Percentiles rank a stretch among this genome's conserved stretches.
Evolutionary conservation across 495 filamentous ascomycete species (phyloP).

Genomic region (Hyaloscypha variabilis): DNA sequence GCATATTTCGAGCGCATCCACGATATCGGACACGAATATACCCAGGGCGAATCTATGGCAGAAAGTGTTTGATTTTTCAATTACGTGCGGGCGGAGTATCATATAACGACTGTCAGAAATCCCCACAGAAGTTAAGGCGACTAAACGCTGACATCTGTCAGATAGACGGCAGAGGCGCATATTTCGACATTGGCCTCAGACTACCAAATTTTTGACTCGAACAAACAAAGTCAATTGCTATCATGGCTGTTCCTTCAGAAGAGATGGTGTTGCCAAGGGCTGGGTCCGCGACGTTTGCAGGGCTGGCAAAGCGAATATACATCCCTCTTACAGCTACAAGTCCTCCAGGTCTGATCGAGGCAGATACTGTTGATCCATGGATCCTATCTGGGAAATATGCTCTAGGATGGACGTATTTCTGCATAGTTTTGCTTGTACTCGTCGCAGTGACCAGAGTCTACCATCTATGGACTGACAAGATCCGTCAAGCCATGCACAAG

Average conservation of each 20-base stretch:
- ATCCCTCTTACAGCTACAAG: slow-evolving; percentile 71
- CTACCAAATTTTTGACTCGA: not conserved
- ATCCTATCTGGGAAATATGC: slow-evolving; percentile 80
- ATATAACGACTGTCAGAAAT: not conserved
- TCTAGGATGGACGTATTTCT: slow-evolving; percentile 87
- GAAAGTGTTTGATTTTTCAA: slow-evolving; percentile 8
- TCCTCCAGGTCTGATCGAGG: slow-evolving; percentile 70
- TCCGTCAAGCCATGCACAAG: slow-evolving; percentile 80
- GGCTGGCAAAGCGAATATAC: slow-evolving; percentile 71
- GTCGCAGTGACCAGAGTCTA: slow-evolving; percentile 70
- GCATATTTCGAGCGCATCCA: slow-evolving; percentile 15
- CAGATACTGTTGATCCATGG: slow-evolving; percentile 80
- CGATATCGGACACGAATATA: slow-evolving; percentile 3
- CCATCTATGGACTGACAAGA: slow-evolving; percentile 86
- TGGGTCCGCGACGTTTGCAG: slow-evolving; percentile 25
- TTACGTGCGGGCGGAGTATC: not conserved
- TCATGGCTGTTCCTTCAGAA: slow-evolving; percentile 14
- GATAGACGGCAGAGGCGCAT: not conserved
- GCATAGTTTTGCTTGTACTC: slow-evolving; percentile 66
- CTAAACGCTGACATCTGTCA: not conserved
- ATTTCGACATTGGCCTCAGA: not conserved
- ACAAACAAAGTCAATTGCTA: slow-evolving; percentile 2
- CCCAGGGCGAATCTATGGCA: slow-evolving; percentile 12
- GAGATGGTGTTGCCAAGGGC: slow-evolving; percentile 21
- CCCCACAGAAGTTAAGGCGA: not conserved